A percentile compares a stretch with the other conserved stretches of the same genome.
Evolutionary conservation across 2,329 filamentous ascomycete genomes (phyloP).

Genomic region (Ophiocordyceps camponoti-rufipedis): DNA sequence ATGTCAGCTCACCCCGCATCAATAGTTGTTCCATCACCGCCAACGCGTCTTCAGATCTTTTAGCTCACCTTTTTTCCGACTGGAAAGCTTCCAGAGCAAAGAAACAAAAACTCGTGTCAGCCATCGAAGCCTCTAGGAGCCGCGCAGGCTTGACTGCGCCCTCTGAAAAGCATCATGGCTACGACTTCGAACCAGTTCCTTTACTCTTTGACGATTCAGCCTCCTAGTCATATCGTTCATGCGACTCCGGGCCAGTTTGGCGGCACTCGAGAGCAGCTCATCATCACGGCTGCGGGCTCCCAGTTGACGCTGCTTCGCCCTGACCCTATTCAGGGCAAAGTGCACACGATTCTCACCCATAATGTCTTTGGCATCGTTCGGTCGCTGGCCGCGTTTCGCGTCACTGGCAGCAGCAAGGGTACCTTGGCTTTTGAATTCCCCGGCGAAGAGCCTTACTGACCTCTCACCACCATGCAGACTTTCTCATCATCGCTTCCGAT

Average conservation of each 20-base stretch:
- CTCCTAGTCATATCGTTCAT: slow-evolving; percentile 74
- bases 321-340: slow-evolving; percentile 68
- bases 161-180: slow-evolving; percentile 51
- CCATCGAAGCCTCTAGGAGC: slow-evolving; percentile 4
- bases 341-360: slow-evolving; percentile 72
- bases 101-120: not conserved
- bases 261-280: slow-evolving; percentile 93
- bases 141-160: slow-evolving; percentile 33
- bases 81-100: not conserved
- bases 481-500: slow-evolving; percentile 87
- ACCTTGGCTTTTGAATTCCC: slow-evolving; percentile 22
- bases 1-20: not conserved
- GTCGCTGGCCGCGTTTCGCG: slow-evolving; percentile 69
- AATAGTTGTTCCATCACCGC: too few species aligned
- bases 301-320: slow-evolving; percentile 76
- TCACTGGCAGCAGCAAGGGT: slow-evolving; percentile 95
- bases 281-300: slow-evolving; percentile 83
- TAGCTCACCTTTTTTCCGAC: too few species aligned
- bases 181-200: slow-evolving; percentile 98
- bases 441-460: slow-evolving; percentile 7
- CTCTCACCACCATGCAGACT: slow-evolving; percentile 41
- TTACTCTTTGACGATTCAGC: slow-evolving; percentile 91
- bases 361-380: slow-evolving; percentile 95
- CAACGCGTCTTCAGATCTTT: too few species aligned
- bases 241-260: slow-evolving; percentile 90